Evolutionary conservation across 129 eudicot genomes (phyloP), one percentile per base, ranked within the genome.

Genomic region (Pseudognaphalium luteoalbum): DNA sequence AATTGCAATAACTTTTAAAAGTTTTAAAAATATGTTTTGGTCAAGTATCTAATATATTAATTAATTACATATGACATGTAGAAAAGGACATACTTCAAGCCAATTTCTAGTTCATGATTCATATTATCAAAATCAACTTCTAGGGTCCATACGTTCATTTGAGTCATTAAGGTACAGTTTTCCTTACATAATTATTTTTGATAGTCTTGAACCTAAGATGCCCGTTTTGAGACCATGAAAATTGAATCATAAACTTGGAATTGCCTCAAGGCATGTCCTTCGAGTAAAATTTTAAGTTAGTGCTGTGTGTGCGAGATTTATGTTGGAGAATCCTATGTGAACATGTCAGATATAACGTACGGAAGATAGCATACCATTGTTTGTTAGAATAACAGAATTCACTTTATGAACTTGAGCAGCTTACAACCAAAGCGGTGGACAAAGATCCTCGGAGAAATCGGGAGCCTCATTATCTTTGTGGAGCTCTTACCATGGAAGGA

Each of bases 401-500:
- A 65, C 39, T 65, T 72, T n/a, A 69, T 78, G 66, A 61, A 21
- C 5, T 61, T 25, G 33, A 21, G 33, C 92, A 91, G 97, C 92
- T 88, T 32, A 91, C 96, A 28, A 75, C 73, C 34, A 87, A 78
- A 82, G 89, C 87, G 22, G 86, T 95, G 78, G 94, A 87, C 44
- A 87, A 73, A 73, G 97, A 91, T 60, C 87, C 86, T 35, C 63
- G 35, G 22, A 83, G 99, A 66, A 86, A 86, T 76, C 97, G 96
- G 6, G 86, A 81, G 29, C 88, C 88, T 4, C 96, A 89, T 83
- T 86, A 79, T 81, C 99, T 95, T 9, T 91, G 92, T 66, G 99
- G 96, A 17, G 88, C 93, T 5, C 6, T 91, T 34, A 58, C 76
- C 25, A 86, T 77, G 78, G 92, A 95, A 77, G 89, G 82, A 73